Evolutionary conservation across 73 alveolate species (phyloP).

Genomic region (Tetrahymena borealis): DNA sequence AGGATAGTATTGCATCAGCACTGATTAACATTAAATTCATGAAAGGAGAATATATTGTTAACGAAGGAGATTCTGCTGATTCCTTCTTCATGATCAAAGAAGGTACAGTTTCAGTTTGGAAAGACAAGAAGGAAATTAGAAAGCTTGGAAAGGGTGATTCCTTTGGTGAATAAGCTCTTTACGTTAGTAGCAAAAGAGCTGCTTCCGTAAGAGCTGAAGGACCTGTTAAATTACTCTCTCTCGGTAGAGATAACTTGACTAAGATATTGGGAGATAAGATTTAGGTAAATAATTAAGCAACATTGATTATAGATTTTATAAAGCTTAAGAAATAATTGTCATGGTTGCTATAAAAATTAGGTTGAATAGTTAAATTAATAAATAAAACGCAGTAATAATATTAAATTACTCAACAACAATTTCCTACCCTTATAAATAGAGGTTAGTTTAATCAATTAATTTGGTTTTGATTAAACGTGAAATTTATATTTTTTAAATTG

Average conservation of each 20-base stretch:
- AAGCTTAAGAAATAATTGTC: too few relatives aligned
- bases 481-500: too few relatives aligned
- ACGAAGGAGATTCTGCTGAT: conserved; percentile 59
- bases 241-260: conserved; percentile 45
- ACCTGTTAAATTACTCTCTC: conserved; percentile 26
- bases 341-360: too few relatives aligned
- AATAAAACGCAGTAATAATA: too few relatives aligned
- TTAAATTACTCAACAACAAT: too few relatives aligned
- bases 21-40: conserved; percentile 14
- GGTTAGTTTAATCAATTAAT: too few relatives aligned
- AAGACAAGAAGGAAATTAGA: conserved; percentile 38
- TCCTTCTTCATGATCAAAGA: conserved; percentile 48
- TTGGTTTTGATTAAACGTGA: too few relatives aligned
- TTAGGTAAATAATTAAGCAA: not conserved
- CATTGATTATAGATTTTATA: too few relatives aligned
- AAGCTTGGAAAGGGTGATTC: conserved; percentile 44
- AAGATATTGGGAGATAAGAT: conserved; percentile 49
- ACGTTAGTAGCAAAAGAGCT: conserved; percentile 42
- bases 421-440: too few relatives aligned
- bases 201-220: conserved; percentile 64
- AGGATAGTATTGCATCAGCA: conserved; percentile 28
- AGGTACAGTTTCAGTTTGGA: conserved; percentile 40
- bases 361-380: too few relatives aligned
- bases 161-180: conserved; percentile 53
- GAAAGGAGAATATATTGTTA: conserved; percentile 38